Evolutionary conservation across 345 rosid genomes (phyloP).

Genomic region (Orychophragmus violaceus): DNA sequence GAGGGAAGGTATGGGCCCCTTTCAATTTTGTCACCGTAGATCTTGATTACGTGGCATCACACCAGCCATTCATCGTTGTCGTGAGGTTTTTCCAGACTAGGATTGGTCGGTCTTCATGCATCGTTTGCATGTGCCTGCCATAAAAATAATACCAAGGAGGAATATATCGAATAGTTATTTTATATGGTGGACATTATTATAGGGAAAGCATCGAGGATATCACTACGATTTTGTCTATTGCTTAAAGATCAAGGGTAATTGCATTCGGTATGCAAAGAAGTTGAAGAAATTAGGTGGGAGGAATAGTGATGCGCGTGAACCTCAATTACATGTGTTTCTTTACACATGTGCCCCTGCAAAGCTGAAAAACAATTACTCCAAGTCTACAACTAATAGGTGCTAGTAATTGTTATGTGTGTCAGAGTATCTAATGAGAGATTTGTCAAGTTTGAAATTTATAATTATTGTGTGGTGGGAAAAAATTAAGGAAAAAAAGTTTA

Average conservation of each 20-base stretch:
- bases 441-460: no score
- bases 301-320: no score
- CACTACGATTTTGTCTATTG: slow-evolving; percentile 17
- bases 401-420: no score
- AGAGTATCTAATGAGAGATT: no score
- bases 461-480: no score
- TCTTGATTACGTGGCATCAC: slow-evolving; percentile 26
- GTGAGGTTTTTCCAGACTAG: slow-evolving; percentile 16
- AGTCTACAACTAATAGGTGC: no score
- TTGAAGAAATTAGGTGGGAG: no score
- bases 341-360: no score
- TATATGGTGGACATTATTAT: slow-evolving; percentile 20
- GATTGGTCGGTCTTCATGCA: slow-evolving; percentile 35
- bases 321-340: no score
- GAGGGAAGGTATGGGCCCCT: slow-evolving; percentile 31
- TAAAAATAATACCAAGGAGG: neutral
- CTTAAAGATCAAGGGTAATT: neutral
- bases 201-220: slow-evolving; percentile 1
- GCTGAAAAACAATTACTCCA: no score
- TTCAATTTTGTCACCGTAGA: neutral
- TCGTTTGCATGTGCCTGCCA: slow-evolving; percentile 32
- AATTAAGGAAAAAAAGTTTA: no score
- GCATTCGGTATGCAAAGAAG: no score
- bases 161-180: neutral
- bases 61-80: slow-evolving; percentile 25